Base-by-base conservation (phyloP, 331 rosid species). In the Acacia concinna region DNA sequence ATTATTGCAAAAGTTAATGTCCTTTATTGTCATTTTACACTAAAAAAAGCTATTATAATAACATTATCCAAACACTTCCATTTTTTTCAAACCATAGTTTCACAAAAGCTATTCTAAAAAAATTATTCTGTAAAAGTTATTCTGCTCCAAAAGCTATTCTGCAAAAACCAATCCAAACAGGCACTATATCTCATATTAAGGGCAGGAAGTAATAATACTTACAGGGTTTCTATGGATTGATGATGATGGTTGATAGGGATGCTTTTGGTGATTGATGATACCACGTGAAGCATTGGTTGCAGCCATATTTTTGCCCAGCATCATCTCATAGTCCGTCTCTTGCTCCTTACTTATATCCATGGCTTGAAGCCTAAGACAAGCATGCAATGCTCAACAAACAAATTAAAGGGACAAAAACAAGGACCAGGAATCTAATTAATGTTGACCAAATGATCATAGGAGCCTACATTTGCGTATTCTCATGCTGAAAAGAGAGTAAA, bases 311-410 rank as follows among this genome's bases (percentile, higher is more conserved):
- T 51, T 37, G 1, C 20, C 28, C 43, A 59, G 15, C 35, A 35
- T 13, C 6, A 6, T 3, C 10, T 51, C 27, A 49, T 76, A 46
- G 68, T 6, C 30, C 6, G 9, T 15, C 15, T 6, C 78, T 28
- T 47, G 17, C 21, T 17, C 37, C 9, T 17, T 25, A 2, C 35
- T 30, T 6, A 34, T 21, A 47, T 37, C 57, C 23, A 34, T 17
- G 40, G 1, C 69, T 46, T 78, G 44, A 57, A n/a, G 8, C 74
- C 86, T 83, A 38, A 3, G 34, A 5, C 40, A 66, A 12, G 68
- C 44, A 25, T 68, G 73, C 54, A 38, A 23, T 56, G 63, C 63
- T n/a, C 31, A 56, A 25, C 63, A 56, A 46, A 54, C 27, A 51
- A 4, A 8, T 46, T 46, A 46, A 46, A 1, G 18, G 52, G 52